These are phyloP conservation scores for Puccinia triticina DNA, from an alignment of 1,284 basidiomycete genomes.

Conservation along the genomic window DNA sequence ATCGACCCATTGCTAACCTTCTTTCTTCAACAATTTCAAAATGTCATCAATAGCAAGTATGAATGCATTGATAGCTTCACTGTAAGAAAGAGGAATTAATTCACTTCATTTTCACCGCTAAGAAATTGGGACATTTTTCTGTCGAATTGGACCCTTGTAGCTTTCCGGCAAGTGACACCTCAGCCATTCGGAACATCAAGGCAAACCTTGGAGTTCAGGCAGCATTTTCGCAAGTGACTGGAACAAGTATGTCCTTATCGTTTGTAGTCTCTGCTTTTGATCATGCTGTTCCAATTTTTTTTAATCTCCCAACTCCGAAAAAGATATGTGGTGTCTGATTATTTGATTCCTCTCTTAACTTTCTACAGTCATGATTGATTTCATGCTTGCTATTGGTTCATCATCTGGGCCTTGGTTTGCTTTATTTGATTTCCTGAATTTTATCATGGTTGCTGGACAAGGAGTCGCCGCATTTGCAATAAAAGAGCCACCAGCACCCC, in stretches of 20 bases:
- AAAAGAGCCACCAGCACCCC: conserved; percentile 35
- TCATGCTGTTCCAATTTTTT: not conserved
- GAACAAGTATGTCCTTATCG: conserved; percentile 16
- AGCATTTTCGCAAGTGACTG: conserved; percentile 35
- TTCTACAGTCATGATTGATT: conserved; percentile 32
- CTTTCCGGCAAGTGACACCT: conserved; percentile 35
- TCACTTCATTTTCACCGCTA: not conserved
- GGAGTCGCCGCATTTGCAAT: conserved; percentile 32
- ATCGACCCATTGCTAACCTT: too few species aligned
- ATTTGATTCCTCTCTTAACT: not conserved
- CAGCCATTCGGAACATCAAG: conserved; percentile 26
- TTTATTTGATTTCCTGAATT: conserved; percentile 21
- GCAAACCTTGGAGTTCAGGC: conserved; percentile 36
- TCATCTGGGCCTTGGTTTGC: conserved; percentile 20
- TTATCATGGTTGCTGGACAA: conserved; percentile 19
- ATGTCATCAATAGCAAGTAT: conserved; percentile 19
- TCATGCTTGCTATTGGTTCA: conserved; percentile 32
- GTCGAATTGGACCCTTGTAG: not conserved
- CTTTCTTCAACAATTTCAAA: not conserved
- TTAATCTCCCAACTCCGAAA: not conserved
- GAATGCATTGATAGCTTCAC: conserved; percentile 38
- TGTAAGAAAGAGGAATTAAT: conserved; percentile 16
- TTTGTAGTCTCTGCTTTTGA: not conserved
- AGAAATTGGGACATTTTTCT: not conserved
- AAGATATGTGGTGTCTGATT: not conserved